A percentile compares a stretch with the other conserved stretches of the same genome.
These are phyloP conservation scores for Solanum chaucha DNA, from an alignment of 257 asterid species.

Conservation along the genomic window DNA sequence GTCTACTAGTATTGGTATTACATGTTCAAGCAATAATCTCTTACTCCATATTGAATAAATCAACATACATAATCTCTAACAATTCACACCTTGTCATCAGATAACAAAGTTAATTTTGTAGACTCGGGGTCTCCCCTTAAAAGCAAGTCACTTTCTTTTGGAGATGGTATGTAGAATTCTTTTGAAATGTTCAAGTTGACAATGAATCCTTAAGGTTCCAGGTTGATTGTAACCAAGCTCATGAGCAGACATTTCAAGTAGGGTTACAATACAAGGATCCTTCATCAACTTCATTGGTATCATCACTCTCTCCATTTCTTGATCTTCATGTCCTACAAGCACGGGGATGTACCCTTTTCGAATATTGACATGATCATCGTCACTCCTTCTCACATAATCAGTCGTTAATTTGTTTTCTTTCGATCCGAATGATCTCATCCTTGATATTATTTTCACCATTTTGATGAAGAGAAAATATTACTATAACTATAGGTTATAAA, in stretches of 20 bases:
- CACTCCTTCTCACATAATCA: neutral
- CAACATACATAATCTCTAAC: neutral
- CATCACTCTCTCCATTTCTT: neutral
- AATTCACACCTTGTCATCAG: neutral
- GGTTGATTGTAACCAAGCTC: conserved; percentile 4
- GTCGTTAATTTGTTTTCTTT: neutral
- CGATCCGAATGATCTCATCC: neutral
- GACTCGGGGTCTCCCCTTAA: neutral
- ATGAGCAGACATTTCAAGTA: neutral
- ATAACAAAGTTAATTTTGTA: neutral
- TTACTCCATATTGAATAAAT: neutral
- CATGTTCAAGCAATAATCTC: neutral
- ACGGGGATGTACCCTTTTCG: conserved; percentile 6
- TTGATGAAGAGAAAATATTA: neutral
- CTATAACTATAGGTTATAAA: neutral
- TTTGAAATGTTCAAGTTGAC: neutral
- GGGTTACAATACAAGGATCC: neutral
- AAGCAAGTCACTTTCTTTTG: neutral
- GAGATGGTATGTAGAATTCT: neutral
- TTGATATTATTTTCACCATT: neutral
- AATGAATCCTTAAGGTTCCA: conserved; percentile 5
- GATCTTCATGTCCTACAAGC: neutral
- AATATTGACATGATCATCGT: neutral
- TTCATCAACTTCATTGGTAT: conserved; percentile 1
- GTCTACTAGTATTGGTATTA: neutral